Conservation (phyloP, 257 asterid species). For the Nicotiana tabacum region DNA sequence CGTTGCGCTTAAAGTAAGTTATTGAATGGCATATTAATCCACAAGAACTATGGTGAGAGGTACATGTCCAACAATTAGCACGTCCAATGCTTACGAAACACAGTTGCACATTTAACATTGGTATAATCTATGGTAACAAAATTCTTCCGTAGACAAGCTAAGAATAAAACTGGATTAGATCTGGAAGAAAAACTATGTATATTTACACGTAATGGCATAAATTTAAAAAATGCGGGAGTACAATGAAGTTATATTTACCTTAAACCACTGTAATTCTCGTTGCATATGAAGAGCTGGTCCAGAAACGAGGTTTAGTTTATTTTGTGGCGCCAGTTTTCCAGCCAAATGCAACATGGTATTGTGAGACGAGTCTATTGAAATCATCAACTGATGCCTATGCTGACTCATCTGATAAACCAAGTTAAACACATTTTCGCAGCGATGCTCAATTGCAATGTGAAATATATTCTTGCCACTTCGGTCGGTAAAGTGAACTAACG, state of each 20-base stretch:
- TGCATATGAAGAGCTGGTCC: conserved; percentile 16
- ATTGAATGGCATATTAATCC: too few relatives aligned
- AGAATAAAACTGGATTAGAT: too few relatives aligned
- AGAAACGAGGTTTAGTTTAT: background rate
- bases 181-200: too few relatives aligned
- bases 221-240: too few relatives aligned
- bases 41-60: too few relatives aligned
- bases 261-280: conserved; percentile 16
- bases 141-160: too few relatives aligned
- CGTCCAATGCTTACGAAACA: too few relatives aligned
- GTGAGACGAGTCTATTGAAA: background rate
- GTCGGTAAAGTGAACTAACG: background rate
- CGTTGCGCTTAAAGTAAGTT: too few relatives aligned
- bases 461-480: background rate
- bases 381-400: background rate
- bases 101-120: too few relatives aligned
- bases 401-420: background rate
- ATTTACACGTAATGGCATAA: too few relatives aligned
- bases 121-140: too few relatives aligned
- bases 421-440: background rate
- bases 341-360: conserved; percentile 20
- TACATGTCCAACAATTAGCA: too few relatives aligned
- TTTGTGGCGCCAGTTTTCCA: background rate
- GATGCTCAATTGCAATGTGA: background rate
- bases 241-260: background rate